Percentiles rank a stretch among this genome's conserved stretches.
phyloP scores from a whole-genome alignment of 805 yeast species.

The Ogataea philodendri region DNA sequence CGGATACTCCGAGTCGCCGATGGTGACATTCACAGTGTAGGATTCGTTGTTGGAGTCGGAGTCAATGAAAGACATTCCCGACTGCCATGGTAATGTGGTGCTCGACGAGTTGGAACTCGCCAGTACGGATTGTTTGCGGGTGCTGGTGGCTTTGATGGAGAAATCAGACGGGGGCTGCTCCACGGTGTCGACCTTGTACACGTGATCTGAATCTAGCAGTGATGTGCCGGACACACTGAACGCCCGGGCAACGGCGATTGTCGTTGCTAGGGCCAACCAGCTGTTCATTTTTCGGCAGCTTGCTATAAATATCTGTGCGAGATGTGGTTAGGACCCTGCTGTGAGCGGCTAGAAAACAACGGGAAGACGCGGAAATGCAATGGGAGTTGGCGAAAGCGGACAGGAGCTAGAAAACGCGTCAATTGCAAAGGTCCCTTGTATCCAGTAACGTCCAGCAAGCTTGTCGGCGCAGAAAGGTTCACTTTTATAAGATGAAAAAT shows the following conservation, averaged over 20 bases:
- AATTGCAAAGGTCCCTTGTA: too few relatives aligned
- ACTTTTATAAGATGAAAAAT: constrained; percentile 2
- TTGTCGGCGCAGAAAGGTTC: neutral
- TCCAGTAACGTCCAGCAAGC: too few relatives aligned
- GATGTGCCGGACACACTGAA: constrained; percentile 9
- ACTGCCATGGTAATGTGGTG: constrained; percentile 6
- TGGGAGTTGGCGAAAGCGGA: too few relatives aligned
- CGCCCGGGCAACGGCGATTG: constrained; percentile 4
- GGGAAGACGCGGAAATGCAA: too few relatives aligned
- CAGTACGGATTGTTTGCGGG: constrained; percentile 13
- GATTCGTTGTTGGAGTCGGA: constrained; percentile 31
- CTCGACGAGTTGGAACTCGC: too few relatives aligned
- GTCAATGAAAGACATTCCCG: constrained; percentile 30
- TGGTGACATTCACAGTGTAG: constrained; percentile 40
- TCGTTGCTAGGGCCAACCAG: neutral
- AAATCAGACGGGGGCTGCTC: constrained; percentile 10
- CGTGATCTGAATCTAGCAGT: constrained; percentile 18
- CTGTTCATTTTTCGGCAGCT: neutral
- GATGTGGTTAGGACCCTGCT: too few relatives aligned
- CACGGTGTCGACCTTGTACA: constrained; percentile 17
- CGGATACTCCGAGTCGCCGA: constrained; percentile 43
- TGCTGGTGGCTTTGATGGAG: neutral
- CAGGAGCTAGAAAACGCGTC: too few relatives aligned
- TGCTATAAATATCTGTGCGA: too few relatives aligned
- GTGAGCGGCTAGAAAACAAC: too few relatives aligned